Base-by-base conservation (phyloP, 805 yeast species). In the Cyberlindnera mrakii region DNA sequence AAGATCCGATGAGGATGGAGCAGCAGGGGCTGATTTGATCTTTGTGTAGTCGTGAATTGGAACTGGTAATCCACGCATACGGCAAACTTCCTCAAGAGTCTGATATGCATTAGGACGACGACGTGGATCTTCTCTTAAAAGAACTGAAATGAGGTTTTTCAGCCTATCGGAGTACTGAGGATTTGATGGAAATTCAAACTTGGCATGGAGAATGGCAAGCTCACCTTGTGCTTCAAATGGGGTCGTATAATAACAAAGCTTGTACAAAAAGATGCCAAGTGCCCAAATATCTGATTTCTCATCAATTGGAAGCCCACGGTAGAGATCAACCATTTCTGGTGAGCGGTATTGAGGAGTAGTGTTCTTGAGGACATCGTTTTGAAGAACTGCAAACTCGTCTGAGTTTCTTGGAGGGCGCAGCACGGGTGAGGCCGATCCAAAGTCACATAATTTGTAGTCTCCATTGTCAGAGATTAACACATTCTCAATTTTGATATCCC, bases 211-310 rank as follows among this genome's bases (percentile, higher is more conserved):
- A 23, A 85, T 85, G 36, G 82, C 83, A 32, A 65, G 57, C 51
- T 85, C 90, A 18, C 80, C 82, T 15, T 71, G 70, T 36, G 68
- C 66, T 60, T 85, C 95, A 57, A 85, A 85, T 0, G 95, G 95
- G 0, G 95, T 85, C 1, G 86, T 85, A 54, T 82, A 85, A 60
- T 82, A 85, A 56, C 93, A 83, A 39, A 85, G 58, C 58, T 85
- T 85, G 66, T 85, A 85, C 30, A 85, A 61, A 49, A 85, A 82
- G 23, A 85, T 77, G 11, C 95, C 95, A 30, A 85, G 59, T 0
- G 95, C 95, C 95, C 95, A 85, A 18, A 85, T 75, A 59, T 85
- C 95, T 40, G 87, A 77, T 60, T 85, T 85, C 58, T 85, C 93
- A 62, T 85, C 85, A 40, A 85, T 79, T 11, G 91, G 83, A 44